Conservation (phyloP, 1,284 basidiomycete genomes). For the Kwoniella shivajii region DNA sequence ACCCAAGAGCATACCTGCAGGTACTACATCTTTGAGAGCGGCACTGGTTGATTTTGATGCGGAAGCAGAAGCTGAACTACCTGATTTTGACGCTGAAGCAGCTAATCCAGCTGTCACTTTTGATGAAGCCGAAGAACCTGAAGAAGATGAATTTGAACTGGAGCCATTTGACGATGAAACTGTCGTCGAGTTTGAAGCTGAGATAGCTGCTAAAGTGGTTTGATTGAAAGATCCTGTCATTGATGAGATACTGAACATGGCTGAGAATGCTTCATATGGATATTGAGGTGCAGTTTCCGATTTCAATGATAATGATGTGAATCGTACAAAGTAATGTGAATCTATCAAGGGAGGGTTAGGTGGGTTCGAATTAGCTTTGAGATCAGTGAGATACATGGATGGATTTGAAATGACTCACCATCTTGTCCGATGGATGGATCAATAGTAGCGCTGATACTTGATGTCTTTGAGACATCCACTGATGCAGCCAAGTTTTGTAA, state of each 20-base stretch:
- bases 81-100: not conserved
- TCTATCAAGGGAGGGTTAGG: too few relatives aligned
- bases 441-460: conserved; percentile 63
- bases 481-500: conserved; percentile 64
- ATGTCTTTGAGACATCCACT: conserved; percentile 65
- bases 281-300: conserved; percentile 60
- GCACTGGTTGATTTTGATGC: not conserved
- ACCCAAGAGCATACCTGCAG: conserved; percentile 6
- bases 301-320: conserved; percentile 63
- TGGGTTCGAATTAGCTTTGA: too few relatives aligned
- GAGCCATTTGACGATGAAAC: not conserved
- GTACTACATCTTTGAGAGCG: not conserved
- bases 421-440: conserved; percentile 66
- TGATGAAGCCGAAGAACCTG: not conserved
- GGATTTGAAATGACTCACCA: too few relatives aligned
- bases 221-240: conserved; percentile 53
- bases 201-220: conserved; percentile 37
- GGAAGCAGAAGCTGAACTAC: not conserved
- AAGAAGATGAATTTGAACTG: not conserved
- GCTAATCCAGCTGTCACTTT: conserved; percentile 6
- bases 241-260: conserved; percentile 62
- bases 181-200: conserved; percentile 11
- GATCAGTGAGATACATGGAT: too few relatives aligned
- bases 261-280: conserved; percentile 74
- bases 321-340: conserved; percentile 58